A percentile compares a stretch with the other conserved stretches of the same genome.
These are phyloP conservation scores for Plectranthus barbatus DNA, from an alignment of 257 asterid species.

Conservation along the genomic window DNA sequence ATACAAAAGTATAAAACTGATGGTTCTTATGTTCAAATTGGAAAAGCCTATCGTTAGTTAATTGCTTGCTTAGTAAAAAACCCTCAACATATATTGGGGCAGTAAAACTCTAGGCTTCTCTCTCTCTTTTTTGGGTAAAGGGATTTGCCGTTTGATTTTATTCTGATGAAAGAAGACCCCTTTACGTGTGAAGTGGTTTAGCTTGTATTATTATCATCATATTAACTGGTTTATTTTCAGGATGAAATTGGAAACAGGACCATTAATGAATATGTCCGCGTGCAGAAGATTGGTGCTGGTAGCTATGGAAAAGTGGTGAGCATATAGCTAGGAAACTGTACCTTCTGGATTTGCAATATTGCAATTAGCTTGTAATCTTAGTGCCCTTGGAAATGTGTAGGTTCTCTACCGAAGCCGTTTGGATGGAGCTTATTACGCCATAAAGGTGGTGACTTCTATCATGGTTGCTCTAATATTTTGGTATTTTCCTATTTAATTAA, in stretches of 20 bases:
- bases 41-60: not conserved
- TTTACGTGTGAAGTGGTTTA: not conserved
- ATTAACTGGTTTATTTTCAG: constrained; percentile 24
- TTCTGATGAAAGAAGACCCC: not conserved
- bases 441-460: constrained; percentile 49
- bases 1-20: not conserved
- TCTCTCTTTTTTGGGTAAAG: not conserved
- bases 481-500: not conserved
- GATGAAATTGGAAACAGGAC: constrained; percentile 84
- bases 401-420: constrained; percentile 72
- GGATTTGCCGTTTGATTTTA: not conserved
- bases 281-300: constrained; percentile 86
- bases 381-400: constrained; percentile 35
- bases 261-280: constrained; percentile 75
- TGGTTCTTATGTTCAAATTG: not conserved
- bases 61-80: not conserved
- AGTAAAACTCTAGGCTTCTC: not conserved
- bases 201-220: not conserved
- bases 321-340: constrained; percentile 7
- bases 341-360: constrained; percentile 4
- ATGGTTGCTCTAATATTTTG: constrained; percentile 13
- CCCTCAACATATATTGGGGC: not conserved
- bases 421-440: constrained; percentile 77
- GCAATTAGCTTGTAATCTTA: constrained; percentile 9
- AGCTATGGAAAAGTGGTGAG: constrained; percentile 99